These are phyloP conservation scores for Beauveria asiatica DNA, from an alignment of 2,329 filamentous ascomycete genomes.

Conservation along the genomic window DNA sequence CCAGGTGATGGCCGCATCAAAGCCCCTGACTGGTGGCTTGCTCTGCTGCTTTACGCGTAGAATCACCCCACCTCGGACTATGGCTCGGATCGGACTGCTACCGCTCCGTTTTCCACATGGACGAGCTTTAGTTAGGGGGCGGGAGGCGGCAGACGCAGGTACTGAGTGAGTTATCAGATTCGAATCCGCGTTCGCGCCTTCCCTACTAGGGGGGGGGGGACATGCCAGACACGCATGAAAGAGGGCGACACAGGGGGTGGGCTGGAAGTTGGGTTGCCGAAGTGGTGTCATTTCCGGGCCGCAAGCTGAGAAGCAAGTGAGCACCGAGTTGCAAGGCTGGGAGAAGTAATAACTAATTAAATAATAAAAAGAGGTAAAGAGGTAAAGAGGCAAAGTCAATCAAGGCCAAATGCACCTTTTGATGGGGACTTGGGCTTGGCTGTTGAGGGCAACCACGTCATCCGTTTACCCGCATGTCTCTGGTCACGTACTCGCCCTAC, in stretches of 20 bases:
- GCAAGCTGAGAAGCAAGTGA: background rate
- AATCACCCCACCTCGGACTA: constrained; percentile 3
- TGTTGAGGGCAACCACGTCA: background rate
- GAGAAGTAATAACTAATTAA: no score
- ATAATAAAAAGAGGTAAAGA: no score
- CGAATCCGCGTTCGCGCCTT: background rate
- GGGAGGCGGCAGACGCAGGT: background rate
- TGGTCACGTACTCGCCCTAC: background rate
- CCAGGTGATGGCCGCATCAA: background rate
- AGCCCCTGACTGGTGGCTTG: background rate
- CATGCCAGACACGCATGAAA: background rate
- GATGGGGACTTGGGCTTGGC: constrained; percentile 4
- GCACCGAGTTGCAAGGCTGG: background rate
- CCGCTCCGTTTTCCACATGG: background rate
- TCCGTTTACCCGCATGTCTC: background rate
- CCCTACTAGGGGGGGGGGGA: background rate
- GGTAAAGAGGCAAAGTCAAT: background rate
- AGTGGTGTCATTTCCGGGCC: constrained; percentile 8
- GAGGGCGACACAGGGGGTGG: background rate
- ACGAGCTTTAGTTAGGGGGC: background rate
- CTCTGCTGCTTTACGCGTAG: background rate
- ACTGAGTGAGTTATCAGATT: constrained; percentile 6
- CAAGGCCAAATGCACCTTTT: background rate
- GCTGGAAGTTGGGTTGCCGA: constrained; percentile 1
- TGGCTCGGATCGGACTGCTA: constrained; percentile 6